These are phyloP conservation scores for Clarireedia paspali DNA, from an alignment of 2,329 filamentous ascomycete genomes.

Conservation along the genomic window DNA sequence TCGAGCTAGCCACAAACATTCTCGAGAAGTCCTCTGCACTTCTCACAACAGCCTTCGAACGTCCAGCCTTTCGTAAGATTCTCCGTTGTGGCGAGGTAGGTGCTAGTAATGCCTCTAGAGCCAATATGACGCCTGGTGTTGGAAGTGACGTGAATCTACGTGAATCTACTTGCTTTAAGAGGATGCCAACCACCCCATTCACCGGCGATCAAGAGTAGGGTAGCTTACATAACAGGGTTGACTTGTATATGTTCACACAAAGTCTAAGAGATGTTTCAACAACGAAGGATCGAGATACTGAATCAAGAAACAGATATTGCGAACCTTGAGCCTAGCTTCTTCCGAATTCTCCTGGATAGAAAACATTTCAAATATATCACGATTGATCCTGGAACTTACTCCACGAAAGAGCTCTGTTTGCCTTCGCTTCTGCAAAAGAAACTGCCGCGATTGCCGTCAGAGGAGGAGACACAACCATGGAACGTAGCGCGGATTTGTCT, in stretches of 20 bases:
- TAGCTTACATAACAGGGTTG: no score
- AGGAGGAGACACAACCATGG: constrained; percentile 29
- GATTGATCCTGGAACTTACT: constrained; percentile 30
- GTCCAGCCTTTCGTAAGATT: no score
- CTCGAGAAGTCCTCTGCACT: background rate
- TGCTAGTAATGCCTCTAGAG: no score
- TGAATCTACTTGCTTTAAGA: no score
- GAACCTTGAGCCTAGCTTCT: constrained; percentile 9
- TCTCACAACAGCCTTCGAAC: background rate
- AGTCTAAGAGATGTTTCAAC: background rate
- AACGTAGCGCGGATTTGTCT: constrained; percentile 32
- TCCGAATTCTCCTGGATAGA: constrained; percentile 10
- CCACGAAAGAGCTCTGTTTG: constrained; percentile 29
- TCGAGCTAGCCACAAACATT: background rate
- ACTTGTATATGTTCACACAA: no score
- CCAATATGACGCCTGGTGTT: no score
- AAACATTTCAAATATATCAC: constrained; percentile 34
- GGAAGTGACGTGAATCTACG: no score
- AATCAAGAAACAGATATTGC: constrained; percentile 13
- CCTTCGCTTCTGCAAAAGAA: constrained; percentile 27
- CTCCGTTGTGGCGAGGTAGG: no score
- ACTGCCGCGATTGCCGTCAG: constrained; percentile 33
- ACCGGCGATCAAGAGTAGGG: no score
- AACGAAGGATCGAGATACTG: background rate
- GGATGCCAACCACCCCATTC: no score